These are phyloP conservation scores for Murraya koenigii DNA, from an alignment of 345 rosid species.

Conservation along the genomic window DNA sequence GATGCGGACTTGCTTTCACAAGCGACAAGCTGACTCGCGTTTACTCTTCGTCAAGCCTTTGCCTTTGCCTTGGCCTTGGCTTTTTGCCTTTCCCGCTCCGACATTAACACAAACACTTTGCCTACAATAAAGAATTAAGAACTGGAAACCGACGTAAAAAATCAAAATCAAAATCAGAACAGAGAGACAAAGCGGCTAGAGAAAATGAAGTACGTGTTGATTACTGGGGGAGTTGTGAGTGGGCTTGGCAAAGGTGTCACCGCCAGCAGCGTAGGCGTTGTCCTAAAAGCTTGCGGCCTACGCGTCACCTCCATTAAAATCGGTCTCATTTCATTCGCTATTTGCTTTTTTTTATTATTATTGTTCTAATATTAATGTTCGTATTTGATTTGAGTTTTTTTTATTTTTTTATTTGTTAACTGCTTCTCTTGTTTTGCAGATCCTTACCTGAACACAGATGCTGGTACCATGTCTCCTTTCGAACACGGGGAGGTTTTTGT, in stretches of 20 bases:
- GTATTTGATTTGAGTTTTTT: not conserved
- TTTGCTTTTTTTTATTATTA: not conserved
- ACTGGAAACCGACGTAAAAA: not conserved
- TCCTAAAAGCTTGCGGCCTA: slow-evolving; percentile 90
- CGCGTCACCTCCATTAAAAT: slow-evolving; percentile 98
- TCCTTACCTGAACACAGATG: slow-evolving; percentile 92
- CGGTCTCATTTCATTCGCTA: slow-evolving; percentile 31
- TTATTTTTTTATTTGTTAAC: not conserved
- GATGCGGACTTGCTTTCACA: not conserved
- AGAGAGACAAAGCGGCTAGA: not conserved
- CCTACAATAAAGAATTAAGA: slow-evolving; percentile 18
- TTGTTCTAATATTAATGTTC: not conserved
- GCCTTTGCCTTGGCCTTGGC: too few species aligned
- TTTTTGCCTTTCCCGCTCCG: slow-evolving; percentile 29
- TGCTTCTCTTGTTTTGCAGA: slow-evolving; percentile 44
- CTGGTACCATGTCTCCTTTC: slow-evolving; percentile 99
- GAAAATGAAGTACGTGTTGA: slow-evolving; percentile 87
- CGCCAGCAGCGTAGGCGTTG: slow-evolving; percentile 95
- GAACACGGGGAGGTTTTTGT: slow-evolving; percentile 99
- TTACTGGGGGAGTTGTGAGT: slow-evolving; percentile 96
- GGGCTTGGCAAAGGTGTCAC: slow-evolving; percentile 99
- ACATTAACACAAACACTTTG: slow-evolving; percentile 44
- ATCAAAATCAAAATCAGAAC: too few species aligned
- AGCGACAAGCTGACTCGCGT: not conserved
- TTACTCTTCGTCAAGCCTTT: not conserved